These are phyloP conservation scores for Skeletonema grethae DNA, from an alignment of 108 stramenopile genomes.

Conservation along the genomic window DNA sequence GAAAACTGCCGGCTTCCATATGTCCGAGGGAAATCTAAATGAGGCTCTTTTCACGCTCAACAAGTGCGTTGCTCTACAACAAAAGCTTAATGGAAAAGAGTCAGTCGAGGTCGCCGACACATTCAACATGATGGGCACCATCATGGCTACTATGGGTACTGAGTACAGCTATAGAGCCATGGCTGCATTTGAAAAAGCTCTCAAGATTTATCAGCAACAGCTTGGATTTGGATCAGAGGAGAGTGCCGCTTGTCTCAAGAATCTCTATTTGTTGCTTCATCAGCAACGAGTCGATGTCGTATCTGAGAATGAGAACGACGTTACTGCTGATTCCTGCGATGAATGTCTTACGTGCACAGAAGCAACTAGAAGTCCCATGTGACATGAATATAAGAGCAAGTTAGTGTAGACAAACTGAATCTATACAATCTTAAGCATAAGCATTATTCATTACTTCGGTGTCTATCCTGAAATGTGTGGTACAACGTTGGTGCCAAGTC, in stretches of 20 bases:
- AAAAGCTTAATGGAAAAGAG: neutral
- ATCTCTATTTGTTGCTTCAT: neutral
- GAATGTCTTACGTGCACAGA: no score
- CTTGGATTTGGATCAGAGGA: neutral
- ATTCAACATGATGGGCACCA: neutral
- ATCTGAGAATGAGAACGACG: neutral
- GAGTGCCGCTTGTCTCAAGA: neutral
- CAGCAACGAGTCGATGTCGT: neutral
- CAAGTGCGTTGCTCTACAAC: neutral
- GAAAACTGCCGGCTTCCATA: neutral
- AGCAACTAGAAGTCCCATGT: no score
- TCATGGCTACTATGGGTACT: neutral
- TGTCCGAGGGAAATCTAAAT: neutral
- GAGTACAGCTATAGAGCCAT: neutral
- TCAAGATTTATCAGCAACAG: neutral
- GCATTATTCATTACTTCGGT: no score
- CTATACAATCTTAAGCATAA: no score
- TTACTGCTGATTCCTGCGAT: no score
- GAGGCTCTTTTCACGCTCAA: neutral
- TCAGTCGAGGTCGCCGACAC: neutral
- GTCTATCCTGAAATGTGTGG: no score
- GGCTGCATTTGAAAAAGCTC: neutral
- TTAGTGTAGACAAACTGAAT: no score
- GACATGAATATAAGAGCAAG: no score
- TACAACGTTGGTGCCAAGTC: no score